phyloP scores from a whole-genome alignment of 2,329 filamentous ascomycete genomes.

The Microdochium paspali region DNA sequence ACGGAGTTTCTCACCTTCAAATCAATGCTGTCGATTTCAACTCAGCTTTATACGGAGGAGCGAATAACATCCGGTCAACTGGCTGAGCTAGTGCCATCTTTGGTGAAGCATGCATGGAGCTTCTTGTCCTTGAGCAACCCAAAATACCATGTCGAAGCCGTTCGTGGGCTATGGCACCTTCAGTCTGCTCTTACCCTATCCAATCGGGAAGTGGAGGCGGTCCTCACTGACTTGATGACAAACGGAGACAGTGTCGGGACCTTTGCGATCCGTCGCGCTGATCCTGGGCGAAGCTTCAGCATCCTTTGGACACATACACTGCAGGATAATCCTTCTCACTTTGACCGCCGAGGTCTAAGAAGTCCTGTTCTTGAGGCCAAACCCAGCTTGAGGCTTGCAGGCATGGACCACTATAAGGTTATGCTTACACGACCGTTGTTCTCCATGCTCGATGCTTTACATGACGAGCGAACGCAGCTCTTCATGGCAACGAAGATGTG shows the following conservation, averaged over 20 bases:
- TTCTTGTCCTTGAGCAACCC: constrained; percentile 75
- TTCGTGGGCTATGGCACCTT: constrained; percentile 76
- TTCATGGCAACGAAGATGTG: constrained; percentile 73
- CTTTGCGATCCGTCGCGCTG: constrained; percentile 39
- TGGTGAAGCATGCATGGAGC: constrained; percentile 68
- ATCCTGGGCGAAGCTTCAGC: constrained; percentile 60
- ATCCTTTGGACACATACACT: constrained; percentile 76
- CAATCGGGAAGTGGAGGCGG: constrained; percentile 71
- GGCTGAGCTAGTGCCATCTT: constrained; percentile 52
- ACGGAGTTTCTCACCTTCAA: constrained; percentile 47
- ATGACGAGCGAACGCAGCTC: constrained; percentile 62
- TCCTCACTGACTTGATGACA: constrained; percentile 62
- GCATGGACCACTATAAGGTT: constrained; percentile 55
- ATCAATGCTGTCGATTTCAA: constrained; percentile 47
- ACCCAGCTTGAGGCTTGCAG: constrained; percentile 32
- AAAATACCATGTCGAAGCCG: constrained; percentile 91
- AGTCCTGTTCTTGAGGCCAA: constrained; percentile 22
- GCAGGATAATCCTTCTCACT: constrained; percentile 42
- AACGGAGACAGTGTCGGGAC: constrained; percentile 36
- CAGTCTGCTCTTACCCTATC: constrained; percentile 60
- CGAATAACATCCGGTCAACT: constrained; percentile 43
- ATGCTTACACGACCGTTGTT: constrained; percentile 77
- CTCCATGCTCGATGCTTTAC: constrained; percentile 68
- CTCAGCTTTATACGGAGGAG: constrained; percentile 43
- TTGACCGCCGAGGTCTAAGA: constrained; percentile 30